Evolutionary conservation across 495 filamentous ascomycete genomes (phyloP), one percentile per base, ranked within the genome.

Genomic region (Penicillium macrosclerotiorum): DNA sequence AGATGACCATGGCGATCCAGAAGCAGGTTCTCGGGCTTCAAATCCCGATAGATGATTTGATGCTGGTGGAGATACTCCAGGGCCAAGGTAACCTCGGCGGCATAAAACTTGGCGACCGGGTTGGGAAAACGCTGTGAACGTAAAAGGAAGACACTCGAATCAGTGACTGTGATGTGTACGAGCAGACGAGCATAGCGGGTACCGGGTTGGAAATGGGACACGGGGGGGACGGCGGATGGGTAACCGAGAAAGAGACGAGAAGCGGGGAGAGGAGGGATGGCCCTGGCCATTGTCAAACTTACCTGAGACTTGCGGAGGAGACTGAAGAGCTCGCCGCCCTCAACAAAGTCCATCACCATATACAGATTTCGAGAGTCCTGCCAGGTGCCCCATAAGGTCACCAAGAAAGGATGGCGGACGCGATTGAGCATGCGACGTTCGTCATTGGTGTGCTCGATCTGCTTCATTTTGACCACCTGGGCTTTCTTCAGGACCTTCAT

Each of bases 301-400:
- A 96, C 93, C 77, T 96, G 94, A 27, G 92, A 96, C 69, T 96
- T 96, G 45, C 94, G 81, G 44, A 98, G 73, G 54, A 97, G 64
- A 59, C 91, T 96, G 67, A 98, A 98, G 38, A 98, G 74, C 73
- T 98, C 94, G 45, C 93, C 93, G 54, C 93, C 93, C 67, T 98
- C 94, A n/a, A 98, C 89, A 72, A 98, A 98, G 60, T 97, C 93
- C 93, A 98, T 97, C 53, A 98, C 93, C 93, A 98, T 97, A 75
- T 98, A 98, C 16, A 98, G 72, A 62, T 98, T 97, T 64, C 83
- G 85, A 14, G 87, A 78, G 54, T 97, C 94, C 64, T 97, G 90
- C 65, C 96, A 98, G 13, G 93, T 98, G 25, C 94, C 94, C 94
- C 94, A 97, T 34, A 98, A 69, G 2, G 94, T 97, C 58, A 98